Evolutionary conservation across 768 basidiomycete species (phyloP), one percentile per base, ranked within the genome.

Genomic region (Suillus weaverae): DNA sequence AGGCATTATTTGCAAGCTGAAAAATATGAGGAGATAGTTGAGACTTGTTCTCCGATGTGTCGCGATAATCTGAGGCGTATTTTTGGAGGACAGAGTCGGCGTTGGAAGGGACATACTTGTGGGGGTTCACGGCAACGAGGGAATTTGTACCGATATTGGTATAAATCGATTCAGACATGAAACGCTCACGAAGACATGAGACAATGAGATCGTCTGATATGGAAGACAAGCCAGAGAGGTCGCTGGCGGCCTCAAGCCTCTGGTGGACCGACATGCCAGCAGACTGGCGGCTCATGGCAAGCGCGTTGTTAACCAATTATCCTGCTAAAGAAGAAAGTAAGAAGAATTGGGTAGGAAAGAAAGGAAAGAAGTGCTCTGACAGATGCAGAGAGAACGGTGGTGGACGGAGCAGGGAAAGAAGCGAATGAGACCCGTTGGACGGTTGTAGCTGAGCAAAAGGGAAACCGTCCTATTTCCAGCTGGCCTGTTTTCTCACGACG

Each of bases 51-150:
- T 85, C 83, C 11, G 83, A 79, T 6, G 91, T 89, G 70, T 93
- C 88, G 50, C 93, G 85, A 73, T 95, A 94, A 71, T 96, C 90
- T 22, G 89, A 83, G 4, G 93, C 90, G 73, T 97, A 97, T 74
- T 92, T 90, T 76, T 92, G 86, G 36, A 98, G 79, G 38, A 92
- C 78, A 0, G 90, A 86, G 79, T 98, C 96, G 67, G 91, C 87
- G 70, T 94, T 97, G 62, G 87, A 86, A 20, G 89, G 68, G 50
- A 97, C 84, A 70, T 93, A 95, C 76, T 96, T 95, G 82, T 96
- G 92, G 0, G 96, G 95, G 77, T 99, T 99, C 70, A 98, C 82
- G 36, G 91, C 91, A 67, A 98, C 88, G 69, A 97, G 80, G 9
- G 84, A 83, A 35, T 87, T 87, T 6, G 90, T 80, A 57, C 92